phyloP scores from a whole-genome alignment of 768 basidiomycete genomes.

The Infundibulicybe gibba region DNA sequence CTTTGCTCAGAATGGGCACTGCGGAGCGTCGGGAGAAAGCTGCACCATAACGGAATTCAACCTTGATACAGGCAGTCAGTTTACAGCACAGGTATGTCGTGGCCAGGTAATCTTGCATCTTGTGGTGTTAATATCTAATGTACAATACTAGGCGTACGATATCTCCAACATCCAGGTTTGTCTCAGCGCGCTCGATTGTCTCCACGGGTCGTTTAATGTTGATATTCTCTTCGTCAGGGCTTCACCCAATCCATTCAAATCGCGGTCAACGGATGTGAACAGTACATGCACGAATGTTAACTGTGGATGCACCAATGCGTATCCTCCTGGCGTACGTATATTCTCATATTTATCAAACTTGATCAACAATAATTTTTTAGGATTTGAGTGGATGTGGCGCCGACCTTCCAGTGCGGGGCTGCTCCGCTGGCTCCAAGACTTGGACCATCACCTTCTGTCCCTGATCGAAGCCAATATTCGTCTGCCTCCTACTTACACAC shows the following conservation, averaged over 20 bases:
- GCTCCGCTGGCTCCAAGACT: constrained; percentile 26
- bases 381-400: constrained; percentile 34
- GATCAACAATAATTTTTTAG: constrained; percentile 11
- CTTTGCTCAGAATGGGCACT: constrained; percentile 31
- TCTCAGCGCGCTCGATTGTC: neutral
- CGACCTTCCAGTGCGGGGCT: constrained; percentile 33
- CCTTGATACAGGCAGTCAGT: constrained; percentile 27
- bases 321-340: constrained; percentile 28
- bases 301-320: constrained; percentile 29
- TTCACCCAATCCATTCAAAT: constrained; percentile 35
- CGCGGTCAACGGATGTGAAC: constrained; percentile 32
- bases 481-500: too few species aligned
- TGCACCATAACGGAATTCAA: constrained; percentile 38
- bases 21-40: constrained; percentile 32
- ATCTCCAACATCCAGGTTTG: constrained; percentile 35
- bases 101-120: neutral
- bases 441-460: constrained; percentile 32
- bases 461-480: too few species aligned
- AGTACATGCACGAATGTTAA: constrained; percentile 32
- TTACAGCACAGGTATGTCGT: constrained; percentile 18
- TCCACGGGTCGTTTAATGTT: neutral
- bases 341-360: neutral
- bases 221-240: constrained; percentile 13
- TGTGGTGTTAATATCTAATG: neutral
- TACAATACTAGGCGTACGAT: constrained; percentile 29